phyloP scores from a whole-genome alignment of 2,329 filamentous ascomycete species.

The Tolypocladium ophioglossoides region DNA sequence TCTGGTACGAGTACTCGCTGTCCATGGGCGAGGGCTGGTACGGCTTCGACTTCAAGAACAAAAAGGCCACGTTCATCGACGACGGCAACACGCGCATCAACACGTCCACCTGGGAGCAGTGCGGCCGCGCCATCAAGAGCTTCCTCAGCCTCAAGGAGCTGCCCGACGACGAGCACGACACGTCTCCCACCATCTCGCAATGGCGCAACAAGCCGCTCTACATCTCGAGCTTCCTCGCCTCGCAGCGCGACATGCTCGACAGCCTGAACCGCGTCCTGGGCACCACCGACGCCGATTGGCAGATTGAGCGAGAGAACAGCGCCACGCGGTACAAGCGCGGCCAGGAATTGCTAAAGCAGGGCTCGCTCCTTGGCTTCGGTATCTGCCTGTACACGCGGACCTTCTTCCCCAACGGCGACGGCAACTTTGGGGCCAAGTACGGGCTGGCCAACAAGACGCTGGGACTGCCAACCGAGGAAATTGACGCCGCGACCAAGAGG shows the following conservation, averaged over 20 bases:
- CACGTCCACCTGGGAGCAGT: constrained; percentile 48
- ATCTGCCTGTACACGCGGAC: constrained; percentile 43
- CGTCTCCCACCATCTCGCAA: constrained; percentile 24
- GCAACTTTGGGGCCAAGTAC: constrained; percentile 29
- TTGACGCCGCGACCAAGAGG: constrained; percentile 44
- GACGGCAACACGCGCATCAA: constrained; percentile 46
- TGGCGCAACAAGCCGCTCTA: constrained; percentile 37
- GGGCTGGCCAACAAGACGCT: constrained; percentile 37
- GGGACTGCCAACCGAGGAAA: constrained; percentile 45
- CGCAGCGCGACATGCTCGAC: constrained; percentile 55
- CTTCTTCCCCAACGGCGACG: constrained; percentile 35
- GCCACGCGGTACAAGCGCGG: constrained; percentile 34
- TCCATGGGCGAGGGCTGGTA: constrained; percentile 26
- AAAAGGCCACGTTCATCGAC: constrained; percentile 36
- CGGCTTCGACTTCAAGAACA: constrained; percentile 38
- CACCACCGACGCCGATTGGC: constrained; percentile 50
- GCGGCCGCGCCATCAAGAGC: constrained; percentile 41
- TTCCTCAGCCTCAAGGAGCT: constrained; percentile 34
- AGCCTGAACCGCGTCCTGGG: constrained; percentile 48
- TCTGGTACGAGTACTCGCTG: constrained; percentile 45
- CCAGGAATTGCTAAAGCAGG: constrained; percentile 29
- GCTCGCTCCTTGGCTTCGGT: constrained; percentile 29
- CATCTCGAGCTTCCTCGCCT: constrained; percentile 45
- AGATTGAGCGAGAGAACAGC: constrained; percentile 34
- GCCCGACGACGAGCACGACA: constrained; percentile 26